Conservation (phyloP, 306 rosid genomes). For the Vicia villosa region DNA sequence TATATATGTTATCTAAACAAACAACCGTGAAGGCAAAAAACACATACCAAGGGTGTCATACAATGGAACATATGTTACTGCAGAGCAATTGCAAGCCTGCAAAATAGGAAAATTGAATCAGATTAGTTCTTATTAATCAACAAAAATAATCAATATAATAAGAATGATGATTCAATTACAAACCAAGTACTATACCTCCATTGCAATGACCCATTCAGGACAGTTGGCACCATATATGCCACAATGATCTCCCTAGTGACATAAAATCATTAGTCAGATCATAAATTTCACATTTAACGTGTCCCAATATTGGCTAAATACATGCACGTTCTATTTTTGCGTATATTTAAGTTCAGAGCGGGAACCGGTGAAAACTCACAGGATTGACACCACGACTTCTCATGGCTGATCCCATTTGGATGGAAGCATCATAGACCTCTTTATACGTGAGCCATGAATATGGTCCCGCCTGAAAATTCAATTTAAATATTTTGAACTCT, state of each 20-base stretch:
- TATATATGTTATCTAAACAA: neutral
- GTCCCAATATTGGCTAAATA: neutral
- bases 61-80: slow-evolving; percentile 74
- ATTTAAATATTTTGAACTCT: slow-evolving; percentile 29
- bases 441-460: slow-evolving; percentile 50
- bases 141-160: neutral
- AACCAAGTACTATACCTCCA: slow-evolving; percentile 63
- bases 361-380: slow-evolving; percentile 49
- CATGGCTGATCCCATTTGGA: slow-evolving; percentile 73
- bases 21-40: neutral
- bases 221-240: slow-evolving; percentile 86
- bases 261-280: slow-evolving; percentile 19
- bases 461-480: slow-evolving; percentile 36
- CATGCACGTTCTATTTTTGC: neutral
- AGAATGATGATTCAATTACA: neutral
- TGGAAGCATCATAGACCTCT: slow-evolving; percentile 64
- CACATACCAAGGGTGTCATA: slow-evolving; percentile 83
- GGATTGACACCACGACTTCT: slow-evolving; percentile 67
- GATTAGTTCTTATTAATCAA: slow-evolving; percentile 1
- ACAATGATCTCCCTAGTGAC: slow-evolving; percentile 74
- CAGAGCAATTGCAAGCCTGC: slow-evolving; percentile 81
- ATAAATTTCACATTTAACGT: slow-evolving; percentile 1
- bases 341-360: neutral
- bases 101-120: slow-evolving; percentile 25
- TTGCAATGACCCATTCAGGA: slow-evolving; percentile 82